Conservation (phyloP, 1,284 basidiomycete species). For the Ceratobasidium sp. region DNA sequence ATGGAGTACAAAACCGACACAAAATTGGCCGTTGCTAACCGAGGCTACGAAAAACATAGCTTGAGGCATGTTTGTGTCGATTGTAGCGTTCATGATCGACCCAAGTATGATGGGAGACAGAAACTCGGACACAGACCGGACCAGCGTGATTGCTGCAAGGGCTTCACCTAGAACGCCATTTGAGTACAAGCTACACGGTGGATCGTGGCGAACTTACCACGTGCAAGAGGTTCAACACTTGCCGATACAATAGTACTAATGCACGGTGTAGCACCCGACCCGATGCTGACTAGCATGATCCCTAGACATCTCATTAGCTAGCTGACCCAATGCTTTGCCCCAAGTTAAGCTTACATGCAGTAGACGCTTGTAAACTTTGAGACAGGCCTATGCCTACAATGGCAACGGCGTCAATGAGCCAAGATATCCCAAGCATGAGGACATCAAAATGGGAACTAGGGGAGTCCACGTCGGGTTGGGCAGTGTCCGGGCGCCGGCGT, state of each 20-base stretch:
- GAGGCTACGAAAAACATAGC: constrained; percentile 19
- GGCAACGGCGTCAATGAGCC: background rate
- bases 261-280: constrained; percentile 17
- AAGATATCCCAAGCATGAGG: constrained; percentile 8
- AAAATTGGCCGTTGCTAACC: constrained; percentile 7
- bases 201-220: background rate
- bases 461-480: constrained; percentile 7
- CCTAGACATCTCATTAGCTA: background rate
- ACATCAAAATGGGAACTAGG: constrained; percentile 33
- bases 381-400: constrained; percentile 30
- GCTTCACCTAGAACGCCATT: constrained; percentile 10
- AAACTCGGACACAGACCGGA: constrained; percentile 34
- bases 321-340: background rate
- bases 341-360: constrained; percentile 2
- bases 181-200: background rate
- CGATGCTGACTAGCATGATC: constrained; percentile 4
- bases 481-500: background rate
- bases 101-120: constrained; percentile 32
- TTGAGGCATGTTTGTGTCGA: constrained; percentile 26
- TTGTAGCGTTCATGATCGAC: constrained; percentile 21
- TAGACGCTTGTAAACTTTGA: background rate
- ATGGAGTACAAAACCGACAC: background rate
- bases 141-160: constrained; percentile 25
- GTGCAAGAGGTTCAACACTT: constrained; percentile 36
- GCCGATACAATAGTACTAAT: constrained; percentile 38